A percentile compares a stretch with the other conserved stretches of the same genome.
Evolutionary conservation across 257 asterid genomes (phyloP).

Genomic region (Capsicum chinense): DNA sequence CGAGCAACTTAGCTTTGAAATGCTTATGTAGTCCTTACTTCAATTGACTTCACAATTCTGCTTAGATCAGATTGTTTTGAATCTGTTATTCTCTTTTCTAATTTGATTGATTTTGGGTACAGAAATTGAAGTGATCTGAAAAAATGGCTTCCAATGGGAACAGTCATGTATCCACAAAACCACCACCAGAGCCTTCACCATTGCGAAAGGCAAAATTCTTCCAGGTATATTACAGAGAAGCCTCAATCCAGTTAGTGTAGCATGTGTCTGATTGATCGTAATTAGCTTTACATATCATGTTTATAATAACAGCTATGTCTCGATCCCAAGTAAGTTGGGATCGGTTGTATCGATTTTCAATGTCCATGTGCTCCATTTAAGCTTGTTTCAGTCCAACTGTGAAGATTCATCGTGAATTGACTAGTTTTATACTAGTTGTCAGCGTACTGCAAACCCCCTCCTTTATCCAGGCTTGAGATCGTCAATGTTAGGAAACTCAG

Average conservation of each 20-base stretch:
- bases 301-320: background rate
- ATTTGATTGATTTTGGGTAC: slow-evolving; percentile 4
- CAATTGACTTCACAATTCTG: background rate
- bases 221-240: slow-evolving; percentile 46
- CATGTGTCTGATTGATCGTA: background rate
- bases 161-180: slow-evolving; percentile 44
- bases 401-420: background rate
- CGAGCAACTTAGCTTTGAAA: background rate
- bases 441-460: background rate
- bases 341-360: background rate
- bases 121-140: slow-evolving; percentile 26
- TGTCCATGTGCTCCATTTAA: background rate
- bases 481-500: background rate
- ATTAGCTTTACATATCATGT: background rate
- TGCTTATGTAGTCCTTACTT: background rate
- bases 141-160: slow-evolving; percentile 58
- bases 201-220: slow-evolving; percentile 73
- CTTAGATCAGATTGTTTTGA: background rate
- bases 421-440: background rate
- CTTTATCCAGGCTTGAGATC: background rate
- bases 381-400: background rate
- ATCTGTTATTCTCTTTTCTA: background rate
- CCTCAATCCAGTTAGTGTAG: background rate
- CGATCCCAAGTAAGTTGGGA: background rate
- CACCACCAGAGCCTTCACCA: slow-evolving; percentile 87